phyloP scores from a whole-genome alignment of 768 basidiomycete genomes.

The Phaeotremella fagi region DNA sequence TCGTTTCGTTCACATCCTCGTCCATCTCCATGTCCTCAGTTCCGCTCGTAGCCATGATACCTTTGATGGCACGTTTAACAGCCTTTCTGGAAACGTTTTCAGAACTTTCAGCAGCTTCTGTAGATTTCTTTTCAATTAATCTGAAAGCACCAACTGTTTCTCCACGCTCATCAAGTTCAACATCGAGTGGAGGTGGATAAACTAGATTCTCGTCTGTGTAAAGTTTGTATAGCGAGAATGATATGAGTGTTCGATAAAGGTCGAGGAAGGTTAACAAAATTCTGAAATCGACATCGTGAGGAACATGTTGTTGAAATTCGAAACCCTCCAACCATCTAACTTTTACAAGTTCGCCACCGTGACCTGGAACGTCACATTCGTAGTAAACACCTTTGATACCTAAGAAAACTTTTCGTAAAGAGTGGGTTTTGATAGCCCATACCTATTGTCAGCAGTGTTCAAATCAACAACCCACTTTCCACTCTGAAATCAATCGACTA shows the following conservation, averaged over 20 bases:
- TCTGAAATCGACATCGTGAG: conserved; percentile 90
- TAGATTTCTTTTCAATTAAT: conserved; percentile 57
- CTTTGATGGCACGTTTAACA: conserved; percentile 55
- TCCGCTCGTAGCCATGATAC: conserved; percentile 49
- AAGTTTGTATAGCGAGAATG: conserved; percentile 96
- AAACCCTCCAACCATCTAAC: conserved; percentile 86
- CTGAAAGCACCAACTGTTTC: conserved; percentile 86
- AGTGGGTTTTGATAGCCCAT: conserved; percentile 80
- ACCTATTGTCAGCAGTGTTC: conserved; percentile 55
- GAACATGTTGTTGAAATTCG: conserved; percentile 93
- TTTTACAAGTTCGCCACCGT: conserved; percentile 73
- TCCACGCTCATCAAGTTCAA: conserved; percentile 72
- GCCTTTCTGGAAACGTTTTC: conserved; percentile 59
- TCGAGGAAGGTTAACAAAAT: conserved; percentile 98
- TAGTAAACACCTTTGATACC: conserved; percentile 98
- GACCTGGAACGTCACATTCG: conserved; percentile 78
- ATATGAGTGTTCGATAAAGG: conserved; percentile 91
- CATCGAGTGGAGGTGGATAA: conserved; percentile 90
- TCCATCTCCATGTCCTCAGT: conserved; percentile 32
- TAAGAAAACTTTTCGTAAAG: conserved; percentile 84
- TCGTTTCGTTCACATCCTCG: conserved; percentile 22
- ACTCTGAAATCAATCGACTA: conserved; percentile 81
- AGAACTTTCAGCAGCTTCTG: conserved; percentile 35
- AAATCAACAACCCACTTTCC: conserved; percentile 51
- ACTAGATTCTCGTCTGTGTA: conserved; percentile 87